These are phyloP conservation scores for Tirmania nivea DNA, from an alignment of 495 filamentous ascomycete species.

Conservation along the genomic window DNA sequence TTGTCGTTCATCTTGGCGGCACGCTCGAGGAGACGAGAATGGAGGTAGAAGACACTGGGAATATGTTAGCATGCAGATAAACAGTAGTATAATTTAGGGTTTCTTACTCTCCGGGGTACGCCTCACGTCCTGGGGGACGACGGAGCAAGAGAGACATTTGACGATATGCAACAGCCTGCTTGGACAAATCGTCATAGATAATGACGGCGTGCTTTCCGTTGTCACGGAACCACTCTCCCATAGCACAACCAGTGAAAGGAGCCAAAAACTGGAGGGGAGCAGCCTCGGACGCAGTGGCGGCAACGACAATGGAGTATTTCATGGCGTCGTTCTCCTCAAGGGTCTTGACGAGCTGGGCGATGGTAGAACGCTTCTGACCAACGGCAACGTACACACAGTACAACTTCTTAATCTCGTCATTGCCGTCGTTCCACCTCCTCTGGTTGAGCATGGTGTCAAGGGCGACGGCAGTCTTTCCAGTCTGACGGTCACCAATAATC, in stretches of 20 bases:
- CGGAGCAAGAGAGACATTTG: slow-evolving; percentile 99
- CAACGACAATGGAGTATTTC: slow-evolving; percentile 93
- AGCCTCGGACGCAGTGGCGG: slow-evolving; percentile 94
- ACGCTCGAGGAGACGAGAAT: slow-evolving; percentile 98
- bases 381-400: slow-evolving; percentile 99
- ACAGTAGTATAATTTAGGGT: background rate
- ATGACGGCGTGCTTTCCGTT: slow-evolving; percentile 81
- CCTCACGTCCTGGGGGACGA: slow-evolving; percentile 98
- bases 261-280: slow-evolving; percentile 85
- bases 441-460: slow-evolving; percentile 98
- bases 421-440: slow-evolving; percentile 82
- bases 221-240: slow-evolving; percentile 81
- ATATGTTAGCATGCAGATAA: slow-evolving; percentile 13
- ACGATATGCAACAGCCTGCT: slow-evolving; percentile 98
- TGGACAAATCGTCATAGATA: slow-evolving; percentile 91
- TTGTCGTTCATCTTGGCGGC: slow-evolving; percentile 98
- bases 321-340: slow-evolving; percentile 99
- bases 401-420: slow-evolving; percentile 89
- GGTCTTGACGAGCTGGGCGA: slow-evolving; percentile 97
- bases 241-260: slow-evolving; percentile 68
- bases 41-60: slow-evolving; percentile 84
- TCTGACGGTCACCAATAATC: slow-evolving; percentile 99
- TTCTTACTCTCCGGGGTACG: slow-evolving; percentile 82
- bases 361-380: slow-evolving; percentile 98
- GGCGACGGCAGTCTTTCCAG: slow-evolving; percentile 97